Base-by-base conservation (phyloP, 1,284 basidiomycete genomes). In the Mycosarcoma mackinlayi region DNA sequence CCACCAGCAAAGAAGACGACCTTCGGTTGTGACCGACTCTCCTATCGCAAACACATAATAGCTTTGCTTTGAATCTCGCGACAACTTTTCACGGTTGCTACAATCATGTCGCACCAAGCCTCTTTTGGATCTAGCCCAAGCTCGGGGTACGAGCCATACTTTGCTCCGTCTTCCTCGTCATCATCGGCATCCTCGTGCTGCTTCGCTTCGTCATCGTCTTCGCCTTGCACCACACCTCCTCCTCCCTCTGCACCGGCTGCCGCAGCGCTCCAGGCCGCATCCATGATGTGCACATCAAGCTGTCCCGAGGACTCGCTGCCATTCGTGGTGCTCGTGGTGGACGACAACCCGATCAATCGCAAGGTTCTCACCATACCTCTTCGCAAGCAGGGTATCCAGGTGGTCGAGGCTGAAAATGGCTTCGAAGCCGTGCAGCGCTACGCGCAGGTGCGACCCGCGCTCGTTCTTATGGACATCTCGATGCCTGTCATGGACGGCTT, bases 401-500 rank as follows among this genome's bases (percentile, higher is more conserved):
- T 67, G 21, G 55, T 70, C 24, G 67, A 71, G 41, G 78, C 78
- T 6, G 46, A 48, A 4, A 70, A 79, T 31, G 78, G 78, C 0
- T 31, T 71, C 8, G 65, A 75, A 48, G 78, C 69, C 3, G 74
- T 79, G 1, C 66, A 64, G n/a, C 25, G 31, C 4, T 80, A 73
- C 34, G 48, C 48, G 9, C 24, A 44, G 16, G n/a, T 62, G 7
- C 65, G 52, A 21, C 69, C 76, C 2, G 34, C 49, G 25, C 55
- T 79, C 7, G 66, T 77, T 3, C 65, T 80, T n/a, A 73, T 80
- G 52, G 78, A 80, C 53, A 77, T 78, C 49, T 71, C 69, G 25
- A 78, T 80, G 77, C 78, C 78, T 18, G 23, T 67, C 42, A 73
- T 79, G 69, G 69, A 76, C 48, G 77, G 78, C 1, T 72, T 76